Conservation (phyloP, 257 asterid species). For the Lantana camara region DNA sequence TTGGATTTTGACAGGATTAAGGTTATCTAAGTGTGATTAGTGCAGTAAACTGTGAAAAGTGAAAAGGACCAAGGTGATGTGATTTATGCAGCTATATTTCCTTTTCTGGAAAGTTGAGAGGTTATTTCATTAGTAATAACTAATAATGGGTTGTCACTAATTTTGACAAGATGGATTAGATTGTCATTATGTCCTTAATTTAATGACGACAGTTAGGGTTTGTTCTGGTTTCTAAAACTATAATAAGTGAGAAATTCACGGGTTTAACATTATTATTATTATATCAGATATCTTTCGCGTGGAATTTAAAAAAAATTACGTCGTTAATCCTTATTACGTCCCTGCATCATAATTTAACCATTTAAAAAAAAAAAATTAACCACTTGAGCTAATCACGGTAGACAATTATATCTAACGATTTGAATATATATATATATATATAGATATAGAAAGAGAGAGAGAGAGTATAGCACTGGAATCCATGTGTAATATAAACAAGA, state of each 20-base stretch:
- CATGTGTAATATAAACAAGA: background rate
- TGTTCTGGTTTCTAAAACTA: background rate
- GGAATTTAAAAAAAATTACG: too few species aligned
- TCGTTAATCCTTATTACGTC: too few species aligned
- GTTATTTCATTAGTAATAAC: too few species aligned
- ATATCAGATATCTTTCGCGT: too few species aligned
- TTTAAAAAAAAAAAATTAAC: too few species aligned
- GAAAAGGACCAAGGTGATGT: background rate
- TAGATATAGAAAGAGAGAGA: background rate
- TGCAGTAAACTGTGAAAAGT: background rate
- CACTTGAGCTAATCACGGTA: too few species aligned
- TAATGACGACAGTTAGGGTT: background rate
- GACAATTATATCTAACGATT: too few species aligned
- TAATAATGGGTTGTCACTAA: background rate
- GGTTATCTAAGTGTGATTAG: slow-evolving; percentile 9
- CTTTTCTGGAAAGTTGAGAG: background rate
- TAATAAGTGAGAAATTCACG: background rate
- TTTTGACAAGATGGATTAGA: background rate
- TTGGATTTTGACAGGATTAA: too few species aligned
- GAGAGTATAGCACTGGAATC: background rate
- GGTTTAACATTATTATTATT: background rate
- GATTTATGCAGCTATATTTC: background rate
- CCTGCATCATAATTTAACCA: too few species aligned
- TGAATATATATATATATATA: too few species aligned
- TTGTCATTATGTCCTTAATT: background rate